Percentiles rank a stretch among this genome's conserved stretches.
Conservation (phyloP, 768 basidiomycete species). For the Nidula microcarpa region DNA sequence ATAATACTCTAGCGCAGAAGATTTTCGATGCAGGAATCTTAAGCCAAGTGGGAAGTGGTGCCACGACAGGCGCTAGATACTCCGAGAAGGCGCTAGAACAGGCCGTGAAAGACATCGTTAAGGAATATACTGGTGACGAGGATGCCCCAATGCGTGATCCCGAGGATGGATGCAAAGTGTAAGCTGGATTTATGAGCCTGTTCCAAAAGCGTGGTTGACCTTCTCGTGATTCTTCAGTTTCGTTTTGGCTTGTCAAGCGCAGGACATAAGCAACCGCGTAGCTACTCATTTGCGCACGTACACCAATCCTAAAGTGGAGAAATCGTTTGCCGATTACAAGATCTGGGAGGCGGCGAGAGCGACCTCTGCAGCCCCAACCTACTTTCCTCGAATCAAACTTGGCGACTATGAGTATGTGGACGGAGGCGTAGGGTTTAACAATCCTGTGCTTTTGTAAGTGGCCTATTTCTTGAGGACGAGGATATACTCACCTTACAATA, state of each 20-base stretch:
- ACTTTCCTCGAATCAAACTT: slow-evolving; percentile 23
- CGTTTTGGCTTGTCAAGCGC: slow-evolving; percentile 17
- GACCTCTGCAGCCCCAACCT: slow-evolving; percentile 29
- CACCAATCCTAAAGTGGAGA: slow-evolving; percentile 17
- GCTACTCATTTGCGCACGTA: slow-evolving; percentile 26
- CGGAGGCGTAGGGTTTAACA: slow-evolving; percentile 27
- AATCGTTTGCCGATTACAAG: slow-evolving; percentile 17
- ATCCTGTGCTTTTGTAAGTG: slow-evolving; percentile 10
- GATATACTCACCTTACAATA: no score
- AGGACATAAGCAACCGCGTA: slow-evolving; percentile 19
- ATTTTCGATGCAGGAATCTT: slow-evolving; percentile 20
- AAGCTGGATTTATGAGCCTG: background rate
- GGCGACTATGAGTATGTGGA: slow-evolving; percentile 23
- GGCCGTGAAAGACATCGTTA: slow-evolving; percentile 19
- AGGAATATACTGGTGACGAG: slow-evolving; percentile 15
- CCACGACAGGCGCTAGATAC: slow-evolving; percentile 18
- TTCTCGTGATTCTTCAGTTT: slow-evolving; percentile 12
- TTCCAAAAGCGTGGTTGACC: background rate
- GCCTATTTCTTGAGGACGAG: no score
- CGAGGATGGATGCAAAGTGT: slow-evolving; percentile 25
- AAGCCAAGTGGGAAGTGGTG: slow-evolving; percentile 7
- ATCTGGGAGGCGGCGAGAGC: slow-evolving; percentile 32
- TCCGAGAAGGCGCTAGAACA: slow-evolving; percentile 18
- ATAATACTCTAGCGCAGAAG: slow-evolving; percentile 18
- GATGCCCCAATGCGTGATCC: slow-evolving; percentile 21